Conservation (phyloP, 225 moss, liverwort and hornwort genomes). For the Anthoceros angustus region DNA sequence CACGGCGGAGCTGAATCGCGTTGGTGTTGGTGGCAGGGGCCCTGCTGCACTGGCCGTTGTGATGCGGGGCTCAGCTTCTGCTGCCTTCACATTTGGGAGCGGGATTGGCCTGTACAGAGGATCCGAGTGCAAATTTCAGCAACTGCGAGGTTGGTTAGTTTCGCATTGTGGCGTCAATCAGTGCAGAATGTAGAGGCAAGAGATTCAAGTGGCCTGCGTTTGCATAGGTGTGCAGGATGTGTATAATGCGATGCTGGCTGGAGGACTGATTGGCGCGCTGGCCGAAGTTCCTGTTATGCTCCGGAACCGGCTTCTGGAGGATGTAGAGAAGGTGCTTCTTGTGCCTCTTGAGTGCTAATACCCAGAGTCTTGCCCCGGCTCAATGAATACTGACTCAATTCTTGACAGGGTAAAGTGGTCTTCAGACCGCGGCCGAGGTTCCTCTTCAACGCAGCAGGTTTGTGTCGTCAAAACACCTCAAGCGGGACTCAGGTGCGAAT, state of each 20-base stretch:
- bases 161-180: not conserved
- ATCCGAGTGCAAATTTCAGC: not conserved
- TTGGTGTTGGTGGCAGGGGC: not conserved
- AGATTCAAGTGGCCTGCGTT: not conserved
- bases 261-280: not conserved
- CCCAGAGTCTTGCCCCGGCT: not conserved
- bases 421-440: not conserved
- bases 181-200: not conserved
- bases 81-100: not conserved
- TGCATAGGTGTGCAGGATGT: conserved; percentile 4
- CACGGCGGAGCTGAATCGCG: not conserved
- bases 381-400: not conserved
- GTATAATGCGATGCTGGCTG: not conserved
- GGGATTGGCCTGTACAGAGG: conserved; percentile 3
- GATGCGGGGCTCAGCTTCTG: not conserved
- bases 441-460: not conserved
- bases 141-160: not conserved
- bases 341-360: not conserved
- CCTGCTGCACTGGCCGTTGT: not conserved
- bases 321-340: not conserved
- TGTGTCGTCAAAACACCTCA: not conserved
- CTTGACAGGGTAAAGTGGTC: not conserved
- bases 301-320: not conserved
- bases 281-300: not conserved
- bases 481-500: too few relatives aligned